phyloP scores from a whole-genome alignment of 139 green algal genomes.

The Volvox africanus region DNA sequence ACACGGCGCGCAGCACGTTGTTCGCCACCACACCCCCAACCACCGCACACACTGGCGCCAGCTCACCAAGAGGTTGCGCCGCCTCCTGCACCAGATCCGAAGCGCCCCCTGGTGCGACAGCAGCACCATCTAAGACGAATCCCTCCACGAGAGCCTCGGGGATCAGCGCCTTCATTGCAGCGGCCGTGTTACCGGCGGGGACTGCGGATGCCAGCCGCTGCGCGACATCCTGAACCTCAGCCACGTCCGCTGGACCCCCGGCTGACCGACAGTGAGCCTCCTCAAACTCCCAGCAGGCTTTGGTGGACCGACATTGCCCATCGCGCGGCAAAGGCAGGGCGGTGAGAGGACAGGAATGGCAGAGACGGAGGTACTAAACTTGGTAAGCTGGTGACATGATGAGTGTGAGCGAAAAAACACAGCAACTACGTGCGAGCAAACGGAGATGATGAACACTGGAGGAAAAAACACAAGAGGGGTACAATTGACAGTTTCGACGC shows the following conservation, averaged over 20 bases:
- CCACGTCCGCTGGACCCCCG: conserved; percentile 23
- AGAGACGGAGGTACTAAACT: no score
- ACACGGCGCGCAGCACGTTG: conserved; percentile 88
- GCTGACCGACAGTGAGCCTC: conserved; percentile 40
- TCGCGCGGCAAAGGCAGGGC: not conserved
- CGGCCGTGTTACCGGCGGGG: not conserved
- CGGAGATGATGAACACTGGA: no score
- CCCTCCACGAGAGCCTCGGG: conserved; percentile 4
- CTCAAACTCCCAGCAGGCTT: conserved; percentile 69
- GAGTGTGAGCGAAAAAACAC: not conserved
- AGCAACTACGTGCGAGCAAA: not conserved
- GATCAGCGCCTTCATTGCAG: not conserved
- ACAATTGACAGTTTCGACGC: no score
- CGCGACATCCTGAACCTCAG: not conserved
- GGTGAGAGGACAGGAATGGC: not conserved
- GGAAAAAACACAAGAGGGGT: no score
- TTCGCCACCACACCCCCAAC: conserved; percentile 90
- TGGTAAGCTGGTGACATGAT: no score
- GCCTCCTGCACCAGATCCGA: not conserved
- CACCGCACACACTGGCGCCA: conserved; percentile 81
- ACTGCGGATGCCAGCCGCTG: not conserved
- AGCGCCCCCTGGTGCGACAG: not conserved
- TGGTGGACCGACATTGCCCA: not conserved
- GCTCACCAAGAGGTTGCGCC: conserved; percentile 49
- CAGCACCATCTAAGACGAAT: not conserved